Evolutionary conservation across 495 filamentous ascomycete species (phyloP), one percentile per base, ranked within the genome.

Genomic region (Margaritispora aquatica): DNA sequence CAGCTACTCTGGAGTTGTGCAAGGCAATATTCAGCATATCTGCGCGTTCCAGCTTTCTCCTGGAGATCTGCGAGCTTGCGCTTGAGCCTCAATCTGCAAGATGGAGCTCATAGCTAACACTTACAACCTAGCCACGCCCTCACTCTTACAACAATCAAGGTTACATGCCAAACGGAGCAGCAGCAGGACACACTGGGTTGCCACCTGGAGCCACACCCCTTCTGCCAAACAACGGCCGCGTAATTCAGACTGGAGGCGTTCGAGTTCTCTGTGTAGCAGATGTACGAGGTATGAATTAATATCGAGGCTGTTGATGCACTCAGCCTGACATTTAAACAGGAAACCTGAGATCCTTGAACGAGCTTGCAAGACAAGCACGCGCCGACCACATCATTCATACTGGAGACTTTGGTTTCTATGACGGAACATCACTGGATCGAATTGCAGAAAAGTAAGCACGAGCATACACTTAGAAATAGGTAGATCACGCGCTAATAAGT

Each of bases 321-420:
- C 2, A 21, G 29, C 51, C 57, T 66, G 59, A 70, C 52, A 36
- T 21, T 26, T n/a, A 22, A 36, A 11, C 61, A 98, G 94, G 95
- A 70, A 96, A 96, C 70, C 80, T 99, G 54, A 86, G 86, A 73
- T 97, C 94, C 59, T 79, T 99, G 65, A 99, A 99, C 76, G 92
- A 97, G 41, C 84, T 97, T 55, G 95, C 95, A 58, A 92, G 87
- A 71, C 85, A 92, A 68, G 94, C 95, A 54, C 87, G 87, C 67
- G 94, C 94, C 55, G 90, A 96, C 73, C 88, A 96, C 71, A 95
- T 99, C 67, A 89, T 99, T 62, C 94, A 99, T 74, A 97, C 95
- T 31, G 95, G 95, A 69, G 95, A 99, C 70, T 99, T 99, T 70
- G 95, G 95, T 55, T 99, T 99, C 75, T 99, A 99, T 74, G 95